These are phyloP conservation scores for Akanthomyces muscarius DNA, from an alignment of 2,329 filamentous ascomycete species.

Conservation along the genomic window DNA sequence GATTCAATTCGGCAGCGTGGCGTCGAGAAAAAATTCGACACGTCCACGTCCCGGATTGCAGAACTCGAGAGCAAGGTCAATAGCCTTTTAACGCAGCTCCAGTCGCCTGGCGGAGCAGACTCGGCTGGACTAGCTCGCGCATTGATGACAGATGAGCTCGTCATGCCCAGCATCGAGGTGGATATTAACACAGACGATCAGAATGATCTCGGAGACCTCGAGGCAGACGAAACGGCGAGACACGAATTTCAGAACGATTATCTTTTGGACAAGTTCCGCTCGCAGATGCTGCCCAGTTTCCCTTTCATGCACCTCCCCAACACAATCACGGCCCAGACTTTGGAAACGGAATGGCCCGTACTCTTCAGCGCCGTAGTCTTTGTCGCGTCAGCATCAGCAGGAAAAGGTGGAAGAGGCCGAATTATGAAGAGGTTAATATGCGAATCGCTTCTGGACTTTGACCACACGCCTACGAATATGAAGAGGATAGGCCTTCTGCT, in stretches of 20 bases:
- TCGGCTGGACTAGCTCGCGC: neutral
- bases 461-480: neutral
- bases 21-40: neutral
- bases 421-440: neutral
- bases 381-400: neutral
- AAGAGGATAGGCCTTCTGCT: neutral
- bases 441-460: neutral
- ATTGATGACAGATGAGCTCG: neutral
- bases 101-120: neutral
- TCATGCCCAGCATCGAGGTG: neutral
- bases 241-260: neutral
- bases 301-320: neutral
- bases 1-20: neutral
- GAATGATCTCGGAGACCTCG: neutral
- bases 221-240: neutral
- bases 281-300: neutral
- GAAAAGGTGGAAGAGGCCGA: neutral
- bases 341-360: neutral
- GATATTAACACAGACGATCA: neutral
- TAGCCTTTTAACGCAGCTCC: neutral
- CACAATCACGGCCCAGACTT: neutral
- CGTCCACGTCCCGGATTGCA: neutral
- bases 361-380: neutral
- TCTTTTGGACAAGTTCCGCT: neutral
- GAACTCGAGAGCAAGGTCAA: constrained; percentile 9